phyloP scores from a whole-genome alignment of 2,329 filamentous ascomycete species.

The Cladorrhinum sp. region DNA sequence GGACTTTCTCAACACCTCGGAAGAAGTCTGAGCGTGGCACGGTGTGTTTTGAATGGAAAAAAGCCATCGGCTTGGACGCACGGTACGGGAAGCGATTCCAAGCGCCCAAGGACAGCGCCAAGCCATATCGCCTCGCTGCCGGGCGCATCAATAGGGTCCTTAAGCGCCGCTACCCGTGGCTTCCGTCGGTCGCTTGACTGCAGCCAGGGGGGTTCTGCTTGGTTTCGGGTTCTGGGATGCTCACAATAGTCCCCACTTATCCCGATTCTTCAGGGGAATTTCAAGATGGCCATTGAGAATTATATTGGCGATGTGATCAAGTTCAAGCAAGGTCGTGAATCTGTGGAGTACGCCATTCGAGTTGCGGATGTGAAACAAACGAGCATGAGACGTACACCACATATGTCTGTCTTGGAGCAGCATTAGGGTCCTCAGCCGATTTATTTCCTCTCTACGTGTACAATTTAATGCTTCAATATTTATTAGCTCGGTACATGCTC shows the following conservation, averaged over 20 bases:
- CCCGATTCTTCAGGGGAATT: background rate
- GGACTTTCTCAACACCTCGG: background rate
- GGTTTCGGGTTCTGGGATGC: background rate
- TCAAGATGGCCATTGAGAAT: background rate
- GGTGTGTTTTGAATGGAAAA: background rate
- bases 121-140: background rate
- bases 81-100: background rate
- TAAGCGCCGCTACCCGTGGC: background rate
- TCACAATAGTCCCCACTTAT: background rate
- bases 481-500: too few relatives aligned
- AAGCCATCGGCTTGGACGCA: background rate
- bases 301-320: too few relatives aligned
- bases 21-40: background rate
- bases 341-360: too few relatives aligned
- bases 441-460: too few relatives aligned
- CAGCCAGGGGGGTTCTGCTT: background rate
- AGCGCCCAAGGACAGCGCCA: background rate
- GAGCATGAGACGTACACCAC: background rate
- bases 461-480: too few relatives aligned
- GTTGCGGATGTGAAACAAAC: too few relatives aligned
- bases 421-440: too few relatives aligned
- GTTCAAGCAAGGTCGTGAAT: too few relatives aligned
- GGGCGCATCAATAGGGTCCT: background rate
- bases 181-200: background rate
- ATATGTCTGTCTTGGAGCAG: background rate